These are phyloP conservation scores for Coemansia sp. DNA, from an alignment of 192 early-diverging fungal genomes.

Conservation along the genomic window DNA sequence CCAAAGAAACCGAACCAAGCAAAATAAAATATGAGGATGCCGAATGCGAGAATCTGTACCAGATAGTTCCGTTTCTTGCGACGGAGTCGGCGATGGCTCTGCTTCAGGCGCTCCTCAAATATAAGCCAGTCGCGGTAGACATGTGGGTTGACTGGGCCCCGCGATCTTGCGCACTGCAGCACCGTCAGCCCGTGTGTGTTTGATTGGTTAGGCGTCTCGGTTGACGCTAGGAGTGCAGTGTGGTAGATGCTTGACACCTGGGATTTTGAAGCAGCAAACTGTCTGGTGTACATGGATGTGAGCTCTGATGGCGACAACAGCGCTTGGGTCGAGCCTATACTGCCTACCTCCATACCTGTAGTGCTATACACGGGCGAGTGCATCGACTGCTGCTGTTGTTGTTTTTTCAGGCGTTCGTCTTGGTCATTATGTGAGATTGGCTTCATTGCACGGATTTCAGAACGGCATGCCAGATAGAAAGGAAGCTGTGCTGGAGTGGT, in stretches of 20 bases:
- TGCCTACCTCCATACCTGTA: conserved; percentile 9
- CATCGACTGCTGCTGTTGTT: conserved; percentile 28
- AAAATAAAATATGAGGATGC: conserved; percentile 51
- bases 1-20: conserved; percentile 54
- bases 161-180: conserved; percentile 39
- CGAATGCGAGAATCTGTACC: conserved; percentile 47
- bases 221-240: conserved; percentile 29
- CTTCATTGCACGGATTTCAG: conserved; percentile 13
- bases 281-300: conserved; percentile 48
- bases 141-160: conserved; percentile 45
- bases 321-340: conserved; percentile 12
- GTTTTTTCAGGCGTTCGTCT: neutral
- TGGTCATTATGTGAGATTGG: conserved; percentile 2
- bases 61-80: conserved; percentile 71
- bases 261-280: conserved; percentile 46
- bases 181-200: conserved; percentile 45
- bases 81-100: conserved; percentile 66
- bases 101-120: conserved; percentile 77
- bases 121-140: conserved; percentile 74
- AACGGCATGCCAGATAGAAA: neutral
- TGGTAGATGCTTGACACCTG: conserved; percentile 37
- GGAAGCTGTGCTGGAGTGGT: no score
- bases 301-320: conserved; percentile 38
- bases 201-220: conserved; percentile 25
- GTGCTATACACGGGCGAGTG: conserved; percentile 39